phyloP scores from a whole-genome alignment of 2,329 filamentous ascomycete genomes.

The Biscogniauxia sp. region DNA sequence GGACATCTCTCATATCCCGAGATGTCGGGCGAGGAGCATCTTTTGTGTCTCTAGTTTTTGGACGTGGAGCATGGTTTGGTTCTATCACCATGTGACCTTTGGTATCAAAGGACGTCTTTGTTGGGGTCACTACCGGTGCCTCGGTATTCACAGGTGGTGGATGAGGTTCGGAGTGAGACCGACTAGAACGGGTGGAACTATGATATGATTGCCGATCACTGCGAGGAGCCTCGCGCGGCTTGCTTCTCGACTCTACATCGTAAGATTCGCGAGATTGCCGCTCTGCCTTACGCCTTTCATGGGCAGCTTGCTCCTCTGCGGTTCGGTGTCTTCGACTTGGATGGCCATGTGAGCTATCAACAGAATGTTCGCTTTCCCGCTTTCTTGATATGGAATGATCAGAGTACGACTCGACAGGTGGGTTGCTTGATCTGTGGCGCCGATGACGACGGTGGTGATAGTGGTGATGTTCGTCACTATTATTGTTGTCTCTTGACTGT shows the following conservation, averaged over 20 bases:
- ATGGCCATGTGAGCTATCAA: slow-evolving; percentile 37
- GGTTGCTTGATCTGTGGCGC: slow-evolving; percentile 28
- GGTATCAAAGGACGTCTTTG: slow-evolving; percentile 43
- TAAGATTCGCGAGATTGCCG: slow-evolving; percentile 35
- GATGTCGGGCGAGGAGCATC: slow-evolving; percentile 26
- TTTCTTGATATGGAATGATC: slow-evolving; percentile 36
- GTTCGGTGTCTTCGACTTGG: slow-evolving; percentile 39
- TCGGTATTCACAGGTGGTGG: slow-evolving; percentile 29
- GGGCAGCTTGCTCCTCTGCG: slow-evolving; percentile 46
- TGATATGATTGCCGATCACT: slow-evolving; percentile 34
- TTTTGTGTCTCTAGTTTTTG: slow-evolving; percentile 11
- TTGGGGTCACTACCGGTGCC: slow-evolving; percentile 18
- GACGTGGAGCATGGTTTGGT: slow-evolving; percentile 16
- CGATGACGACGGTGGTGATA: slow-evolving; percentile 38
- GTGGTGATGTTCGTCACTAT: slow-evolving; percentile 31
- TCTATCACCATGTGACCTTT: slow-evolving; percentile 36
- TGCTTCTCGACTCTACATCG: slow-evolving; percentile 5
- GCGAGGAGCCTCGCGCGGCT: slow-evolving; percentile 10
- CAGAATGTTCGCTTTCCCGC: slow-evolving; percentile 46
- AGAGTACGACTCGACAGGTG: slow-evolving; percentile 26
- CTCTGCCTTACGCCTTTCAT: slow-evolving; percentile 50
- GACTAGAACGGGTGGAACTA: slow-evolving; percentile 41
- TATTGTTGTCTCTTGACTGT: slow-evolving; percentile 19
- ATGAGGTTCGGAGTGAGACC: slow-evolving; percentile 34
- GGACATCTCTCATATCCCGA: slow-evolving; percentile 20